Evolutionary conservation across 768 basidiomycete species (phyloP).

Genomic region (Podaxis sp.): DNA sequence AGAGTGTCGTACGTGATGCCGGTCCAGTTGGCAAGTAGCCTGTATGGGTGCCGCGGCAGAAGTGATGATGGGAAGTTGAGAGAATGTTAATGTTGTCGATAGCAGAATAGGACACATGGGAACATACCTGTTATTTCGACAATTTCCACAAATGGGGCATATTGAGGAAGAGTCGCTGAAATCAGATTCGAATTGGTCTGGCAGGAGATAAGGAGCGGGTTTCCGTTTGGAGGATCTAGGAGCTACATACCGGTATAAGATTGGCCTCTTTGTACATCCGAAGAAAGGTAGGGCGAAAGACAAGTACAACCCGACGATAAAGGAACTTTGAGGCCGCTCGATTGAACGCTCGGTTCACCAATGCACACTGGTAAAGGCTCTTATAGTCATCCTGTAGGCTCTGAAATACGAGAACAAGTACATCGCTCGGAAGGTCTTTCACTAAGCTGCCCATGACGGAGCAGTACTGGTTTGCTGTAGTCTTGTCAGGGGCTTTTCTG

Average conservation of each 20-base stretch:
- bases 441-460: neutral
- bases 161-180: conserved; percentile 37
- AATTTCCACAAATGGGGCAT: conserved; percentile 38
- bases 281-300: conserved; percentile 30
- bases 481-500: neutral
- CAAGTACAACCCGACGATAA: conserved; percentile 42
- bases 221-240: neutral
- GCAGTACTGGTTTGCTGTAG: neutral
- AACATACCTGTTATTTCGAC: conserved; percentile 46
- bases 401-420: conserved; percentile 33
- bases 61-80: neutral
- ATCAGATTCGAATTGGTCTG: conserved; percentile 33
- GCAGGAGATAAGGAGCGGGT: neutral
- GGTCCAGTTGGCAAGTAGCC: conserved; percentile 17
- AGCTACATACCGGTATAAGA: neutral
- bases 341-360: conserved; percentile 47
- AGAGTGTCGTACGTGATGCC: conserved; percentile 20
- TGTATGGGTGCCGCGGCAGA: conserved; percentile 3
- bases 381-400: conserved; percentile 31
- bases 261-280: conserved; percentile 32
- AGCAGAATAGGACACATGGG: conserved; percentile 24
- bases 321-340: conserved; percentile 42
- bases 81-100: neutral
- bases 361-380: conserved; percentile 37
- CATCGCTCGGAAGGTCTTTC: conserved; percentile 28